A percentile compares a stretch with the other conserved stretches of the same genome.
phyloP scores from a whole-genome alignment of 306 rosid species.

The Bauhinia variegata region DNA sequence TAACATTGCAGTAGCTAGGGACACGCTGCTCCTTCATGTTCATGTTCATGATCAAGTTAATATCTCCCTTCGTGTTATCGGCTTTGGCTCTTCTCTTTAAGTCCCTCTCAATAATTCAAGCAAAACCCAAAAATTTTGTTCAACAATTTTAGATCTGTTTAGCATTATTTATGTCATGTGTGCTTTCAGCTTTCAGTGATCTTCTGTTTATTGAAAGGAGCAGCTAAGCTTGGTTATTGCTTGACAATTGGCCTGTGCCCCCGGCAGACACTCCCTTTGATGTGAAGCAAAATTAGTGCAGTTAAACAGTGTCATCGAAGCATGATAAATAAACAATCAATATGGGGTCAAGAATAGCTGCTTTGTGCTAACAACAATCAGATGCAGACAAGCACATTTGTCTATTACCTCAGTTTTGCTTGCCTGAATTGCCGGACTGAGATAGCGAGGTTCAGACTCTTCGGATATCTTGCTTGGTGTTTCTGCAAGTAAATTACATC shows the following conservation, averaged over 20 bases:
- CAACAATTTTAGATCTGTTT: too few relatives aligned
- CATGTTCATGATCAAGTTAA: neutral
- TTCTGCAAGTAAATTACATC: conserved; percentile 26
- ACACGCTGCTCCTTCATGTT: neutral
- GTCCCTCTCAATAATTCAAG: neutral
- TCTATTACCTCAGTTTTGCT: conserved; percentile 21
- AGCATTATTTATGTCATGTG: too few relatives aligned
- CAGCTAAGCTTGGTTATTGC: neutral
- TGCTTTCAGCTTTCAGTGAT: neutral
- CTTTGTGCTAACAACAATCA: conserved; percentile 19
- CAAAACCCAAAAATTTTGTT: too few relatives aligned
- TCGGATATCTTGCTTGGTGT: conserved; percentile 23
- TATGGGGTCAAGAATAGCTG: conserved; percentile 24
- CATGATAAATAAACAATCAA: conserved; percentile 6
- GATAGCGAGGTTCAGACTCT: conserved; percentile 12
- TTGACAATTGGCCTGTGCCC: conserved; percentile 4
- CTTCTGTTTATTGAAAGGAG: too few relatives aligned
- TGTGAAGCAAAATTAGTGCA: neutral
- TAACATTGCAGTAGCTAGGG: conserved; percentile 29
- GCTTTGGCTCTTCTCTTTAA: neutral
- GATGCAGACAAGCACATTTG: conserved; percentile 27
- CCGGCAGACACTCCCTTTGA: neutral
- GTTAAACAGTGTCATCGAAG: neutral
- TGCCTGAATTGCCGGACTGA: conserved; percentile 33
- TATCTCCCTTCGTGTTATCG: neutral